Evolutionary conservation across 1,284 basidiomycete genomes (phyloP), one percentile per base, ranked within the genome.

Genomic region (Leccinum proliferum): DNA sequence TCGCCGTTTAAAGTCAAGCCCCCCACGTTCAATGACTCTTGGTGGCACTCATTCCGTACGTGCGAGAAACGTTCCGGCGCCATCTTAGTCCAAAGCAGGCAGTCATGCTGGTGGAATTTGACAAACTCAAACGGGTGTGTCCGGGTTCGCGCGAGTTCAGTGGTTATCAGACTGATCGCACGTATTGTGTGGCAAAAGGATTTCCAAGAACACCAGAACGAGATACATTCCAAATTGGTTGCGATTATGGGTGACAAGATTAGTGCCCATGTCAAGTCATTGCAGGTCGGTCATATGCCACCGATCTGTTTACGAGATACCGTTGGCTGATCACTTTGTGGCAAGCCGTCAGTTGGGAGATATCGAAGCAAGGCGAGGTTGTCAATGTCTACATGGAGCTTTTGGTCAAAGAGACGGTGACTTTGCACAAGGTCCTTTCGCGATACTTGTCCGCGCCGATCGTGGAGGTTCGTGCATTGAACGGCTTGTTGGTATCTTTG

Each of bases 121-220:
- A 99, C 79, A 98, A 97, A 79, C 84, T 99, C 63, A 98, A 96
- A 78, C 83, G 96, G 77, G 92, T 92, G 68, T 67, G 89, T 79
- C 39, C 43, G 39, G 63, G 59, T 62, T 61, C 60, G 57, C 39
- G 55, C 61, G 48, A 25, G 55, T 52, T 46, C 29, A 52, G 55
- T 55, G 60, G 43, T 25, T 57, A 60, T 57, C 46, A n/a, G 58
- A 55, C 62, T 73, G 43, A 75, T 53, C 25, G 48, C 18, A 64
- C 3, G 48, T 34, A 68, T 37, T 29, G 43, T 18, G 63, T 7
- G 48, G 37, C n/a, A 55, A 61, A 66, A 94, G 90, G 97, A 99
- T 76, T 98, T 93, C 73, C 95, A 98, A 82, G 96, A 99, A 75
- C 96, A 99, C 77, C 97, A 99, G 77, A 94, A 96, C 73, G 97